Evolutionary conservation across 768 basidiomycete genomes (phyloP).

Genomic region (Kwoniella botswanensis): DNA sequence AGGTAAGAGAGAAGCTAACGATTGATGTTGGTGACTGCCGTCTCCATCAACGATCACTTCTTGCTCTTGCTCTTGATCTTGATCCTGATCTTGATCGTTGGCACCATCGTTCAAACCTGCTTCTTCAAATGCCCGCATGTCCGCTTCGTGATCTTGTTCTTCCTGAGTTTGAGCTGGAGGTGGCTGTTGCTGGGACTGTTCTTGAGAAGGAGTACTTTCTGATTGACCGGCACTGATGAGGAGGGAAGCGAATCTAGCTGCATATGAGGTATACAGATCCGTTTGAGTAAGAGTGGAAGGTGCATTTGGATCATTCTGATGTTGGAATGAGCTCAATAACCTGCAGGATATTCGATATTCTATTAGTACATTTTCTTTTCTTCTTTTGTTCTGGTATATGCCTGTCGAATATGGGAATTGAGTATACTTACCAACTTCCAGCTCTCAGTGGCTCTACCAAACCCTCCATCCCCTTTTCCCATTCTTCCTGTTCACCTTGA

Average conservation of each 20-base stretch:
- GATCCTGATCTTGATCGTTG: not conserved
- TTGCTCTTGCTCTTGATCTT: not conserved
- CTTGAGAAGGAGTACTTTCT: constrained; percentile 4
- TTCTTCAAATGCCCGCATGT: constrained; percentile 22
- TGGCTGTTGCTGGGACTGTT: constrained; percentile 2
- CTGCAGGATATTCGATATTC: constrained; percentile 5
- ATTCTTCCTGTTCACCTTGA: constrained; percentile 18
- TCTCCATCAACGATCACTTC: not conserved
- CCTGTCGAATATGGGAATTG: not conserved
- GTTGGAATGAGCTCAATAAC: constrained; percentile 41
- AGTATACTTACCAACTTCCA: constrained; percentile 42
- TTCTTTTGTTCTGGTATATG: not conserved
- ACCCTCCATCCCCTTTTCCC: constrained; percentile 38
- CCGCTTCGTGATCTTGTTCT: constrained; percentile 9
- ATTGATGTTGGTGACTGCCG: constrained; percentile 1
- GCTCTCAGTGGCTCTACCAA: constrained; percentile 49
- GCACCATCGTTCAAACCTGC: constrained; percentile 12
- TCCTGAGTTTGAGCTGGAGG: constrained; percentile 4
- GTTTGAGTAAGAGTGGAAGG: constrained; percentile 34
- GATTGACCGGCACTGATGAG: constrained; percentile 14
- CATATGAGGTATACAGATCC: constrained; percentile 51
- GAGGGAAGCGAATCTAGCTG: constrained; percentile 44
- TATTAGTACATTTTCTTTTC: not conserved
- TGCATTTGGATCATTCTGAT: constrained; percentile 24
- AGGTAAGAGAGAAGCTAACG: constrained; percentile 13